These are phyloP conservation scores for Hibiscus mutabilis DNA, from an alignment of 345 rosid genomes.

Conservation along the genomic window DNA sequence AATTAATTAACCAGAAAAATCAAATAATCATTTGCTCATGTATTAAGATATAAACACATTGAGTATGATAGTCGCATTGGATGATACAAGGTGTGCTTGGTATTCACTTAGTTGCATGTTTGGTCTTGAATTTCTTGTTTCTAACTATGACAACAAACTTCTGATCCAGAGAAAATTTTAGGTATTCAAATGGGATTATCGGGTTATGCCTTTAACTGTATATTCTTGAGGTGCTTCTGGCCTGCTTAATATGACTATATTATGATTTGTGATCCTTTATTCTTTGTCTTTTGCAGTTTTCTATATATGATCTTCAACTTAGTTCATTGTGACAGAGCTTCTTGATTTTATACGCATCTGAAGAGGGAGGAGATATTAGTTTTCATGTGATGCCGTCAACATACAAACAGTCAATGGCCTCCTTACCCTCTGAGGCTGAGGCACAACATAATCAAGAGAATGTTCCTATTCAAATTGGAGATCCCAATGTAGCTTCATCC, in stretches of 20 bases:
- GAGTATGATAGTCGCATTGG: background rate
- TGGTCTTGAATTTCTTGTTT: constrained; percentile 1
- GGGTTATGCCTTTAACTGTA: background rate
- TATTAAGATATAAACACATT: background rate
- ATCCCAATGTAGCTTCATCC: constrained; percentile 32
- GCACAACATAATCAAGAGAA: constrained; percentile 28
- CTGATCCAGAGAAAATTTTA: background rate
- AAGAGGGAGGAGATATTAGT: constrained; percentile 20
- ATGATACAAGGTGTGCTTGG: background rate
- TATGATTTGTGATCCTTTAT: background rate
- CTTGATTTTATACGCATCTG: constrained; percentile 1
- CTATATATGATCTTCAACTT: constrained; percentile 1
- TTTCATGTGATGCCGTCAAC: constrained; percentile 27
- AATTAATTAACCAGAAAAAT: too few species aligned
- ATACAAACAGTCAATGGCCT: constrained; percentile 32
- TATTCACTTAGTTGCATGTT: background rate
- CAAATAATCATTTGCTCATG: background rate
- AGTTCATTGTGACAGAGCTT: constrained; percentile 9
- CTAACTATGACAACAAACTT: background rate
- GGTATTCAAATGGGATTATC: background rate
- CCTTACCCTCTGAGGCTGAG: constrained; percentile 20
- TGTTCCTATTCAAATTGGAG: constrained; percentile 36
- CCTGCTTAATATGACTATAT: background rate
- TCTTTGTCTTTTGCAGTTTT: background rate
- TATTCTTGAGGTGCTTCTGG: background rate